Evolutionary conservation across 495 filamentous ascomycete species (phyloP), one percentile per base, ranked within the genome.

Genomic region (Penicillium cataractarum): DNA sequence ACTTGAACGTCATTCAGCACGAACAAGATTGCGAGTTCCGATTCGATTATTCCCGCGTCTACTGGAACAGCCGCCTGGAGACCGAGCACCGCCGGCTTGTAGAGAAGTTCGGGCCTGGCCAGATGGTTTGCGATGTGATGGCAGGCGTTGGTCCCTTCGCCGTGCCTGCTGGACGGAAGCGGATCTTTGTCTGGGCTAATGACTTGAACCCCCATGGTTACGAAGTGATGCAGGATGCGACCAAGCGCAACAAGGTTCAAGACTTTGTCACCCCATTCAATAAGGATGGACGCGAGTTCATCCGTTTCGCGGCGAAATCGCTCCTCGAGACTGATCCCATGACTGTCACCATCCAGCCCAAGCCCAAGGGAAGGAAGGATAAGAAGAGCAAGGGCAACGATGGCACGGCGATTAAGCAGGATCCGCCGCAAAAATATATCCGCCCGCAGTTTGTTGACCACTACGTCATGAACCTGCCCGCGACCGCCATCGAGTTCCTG

Each of bases 401-500:
- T 6, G 63, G 66, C 13, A 61, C 65, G 37, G 50, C 69, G 26
- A 51, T 60, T 21, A 56, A 69, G 56, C 71, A 74, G 7, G 68
- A 77, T 15, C 79, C 78, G 15, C 76, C 73, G 24, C 76, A 78
- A 51, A 74, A 84, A 55, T 79, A 82, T 31, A 74, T 84, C 31
- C 91, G 89, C 3, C 84, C 86, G 2, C 72, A 66, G 0, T 84
- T 89, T 26, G 92, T 98, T 72, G 81, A 85, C 29, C 95, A 99
- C 79, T 98, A 92, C 72, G 89, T 98, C 56, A 96, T 99, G 89
- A 99, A 99, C 75, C 91, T 99, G 4, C 95, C 95, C 9, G 96
- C 93, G 6, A 87, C 84, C 3, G 95, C 95, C 0, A 86, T 93
- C 62, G 84, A 86, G 59, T 99, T 99, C 76, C 80, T 99, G 6